phyloP scores from a whole-genome alignment of 441 rosid genomes.

The Corymbia citriodora region DNA sequence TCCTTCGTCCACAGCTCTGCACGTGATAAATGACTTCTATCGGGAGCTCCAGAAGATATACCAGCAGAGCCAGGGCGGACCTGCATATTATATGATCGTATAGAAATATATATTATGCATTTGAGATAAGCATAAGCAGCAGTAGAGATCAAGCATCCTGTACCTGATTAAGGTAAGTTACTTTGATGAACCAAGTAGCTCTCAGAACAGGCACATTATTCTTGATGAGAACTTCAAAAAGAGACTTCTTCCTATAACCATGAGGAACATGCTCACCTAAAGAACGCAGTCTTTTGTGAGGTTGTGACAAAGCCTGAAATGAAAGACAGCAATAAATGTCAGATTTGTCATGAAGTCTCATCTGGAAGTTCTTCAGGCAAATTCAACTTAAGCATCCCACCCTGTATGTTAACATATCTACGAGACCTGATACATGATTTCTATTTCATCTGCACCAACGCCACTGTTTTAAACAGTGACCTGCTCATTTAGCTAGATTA shows the following conservation, averaged over 20 bases:
- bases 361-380: not conserved
- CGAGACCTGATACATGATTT: not conserved
- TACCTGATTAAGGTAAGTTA: slow-evolving; percentile 98
- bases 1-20: slow-evolving; percentile 98
- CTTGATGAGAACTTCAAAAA: slow-evolving; percentile 90
- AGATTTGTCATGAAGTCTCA: not conserved
- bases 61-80: slow-evolving; percentile 59
- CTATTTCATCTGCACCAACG: not conserved
- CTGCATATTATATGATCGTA: slow-evolving; percentile 38
- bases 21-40: slow-evolving; percentile 70
- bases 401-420: not conserved
- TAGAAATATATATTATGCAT: not conserved
- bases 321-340: not conserved
- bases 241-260: slow-evolving; percentile 65
- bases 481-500: not conserved
- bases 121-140: not conserved
- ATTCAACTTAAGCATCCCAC: not conserved
- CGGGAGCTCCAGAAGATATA: slow-evolving; percentile 63
- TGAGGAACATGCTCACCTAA: slow-evolving; percentile 94
- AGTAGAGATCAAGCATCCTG: not conserved
- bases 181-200: slow-evolving; percentile 98
- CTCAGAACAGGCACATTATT: slow-evolving; percentile 95
- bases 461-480: not conserved
- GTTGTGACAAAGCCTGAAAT: slow-evolving; percentile 85
- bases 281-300: slow-evolving; percentile 76